Evolutionary conservation across 768 basidiomycete species (phyloP).

Genomic region (Pleurotus tuoliensis): DNA sequence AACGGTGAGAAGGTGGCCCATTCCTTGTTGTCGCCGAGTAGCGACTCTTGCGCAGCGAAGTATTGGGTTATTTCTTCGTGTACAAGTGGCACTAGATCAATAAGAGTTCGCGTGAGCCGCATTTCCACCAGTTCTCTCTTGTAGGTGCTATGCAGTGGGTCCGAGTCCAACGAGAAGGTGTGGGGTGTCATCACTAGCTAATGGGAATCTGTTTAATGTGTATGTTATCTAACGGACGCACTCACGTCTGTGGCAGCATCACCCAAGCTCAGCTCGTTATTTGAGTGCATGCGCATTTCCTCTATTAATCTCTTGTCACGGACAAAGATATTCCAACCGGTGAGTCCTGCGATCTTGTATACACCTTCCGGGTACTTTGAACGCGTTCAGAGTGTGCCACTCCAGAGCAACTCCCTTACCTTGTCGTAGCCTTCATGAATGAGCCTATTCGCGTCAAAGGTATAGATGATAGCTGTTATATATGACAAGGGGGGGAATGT

Average conservation of each 20-base stretch:
- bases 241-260: conserved; percentile 13
- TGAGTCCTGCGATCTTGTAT: conserved; percentile 24
- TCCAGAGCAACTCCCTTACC: conserved; percentile 14
- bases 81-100: neutral
- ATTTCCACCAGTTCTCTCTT: neutral
- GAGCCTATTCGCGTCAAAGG: conserved; percentile 9
- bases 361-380: conserved; percentile 13
- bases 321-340: conserved; percentile 20
- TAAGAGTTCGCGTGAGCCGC: neutral
- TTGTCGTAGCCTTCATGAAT: conserved; percentile 18
- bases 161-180: conserved; percentile 4
- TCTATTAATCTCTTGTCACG: conserved; percentile 15
- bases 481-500: conserved; percentile 17
- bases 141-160: neutral
- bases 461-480: conserved; percentile 17
- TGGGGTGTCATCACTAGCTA: conserved; percentile 2
- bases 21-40: conserved; percentile 9
- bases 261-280: conserved; percentile 9
- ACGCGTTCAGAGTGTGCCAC: conserved; percentile 12
- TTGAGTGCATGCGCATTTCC: conserved; percentile 16
- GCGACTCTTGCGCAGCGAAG: neutral
- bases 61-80: conserved; percentile 4
- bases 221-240: neutral
- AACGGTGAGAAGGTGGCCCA: conserved; percentile 15
- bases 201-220: neutral